Conservation (phyloP, 345 rosid species). For the Arabis hirsuta region DNA sequence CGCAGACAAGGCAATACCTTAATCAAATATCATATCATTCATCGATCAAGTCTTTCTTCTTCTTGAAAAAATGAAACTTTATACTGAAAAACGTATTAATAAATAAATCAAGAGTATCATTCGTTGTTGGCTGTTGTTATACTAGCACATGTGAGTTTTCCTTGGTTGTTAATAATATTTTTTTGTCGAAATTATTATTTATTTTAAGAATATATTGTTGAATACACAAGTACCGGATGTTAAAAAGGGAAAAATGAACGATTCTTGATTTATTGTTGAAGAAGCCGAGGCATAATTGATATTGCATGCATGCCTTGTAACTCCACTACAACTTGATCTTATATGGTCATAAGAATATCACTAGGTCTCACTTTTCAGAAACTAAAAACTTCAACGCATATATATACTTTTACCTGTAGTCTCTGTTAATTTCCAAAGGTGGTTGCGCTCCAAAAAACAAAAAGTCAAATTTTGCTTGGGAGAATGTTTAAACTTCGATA, state of each 20-base stretch:
- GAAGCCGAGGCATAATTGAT: conserved; percentile 11
- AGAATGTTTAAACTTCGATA: too few species aligned
- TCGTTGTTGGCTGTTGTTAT: conserved; percentile 6
- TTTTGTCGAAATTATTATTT: background rate
- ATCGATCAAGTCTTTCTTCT: background rate
- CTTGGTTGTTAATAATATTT: background rate
- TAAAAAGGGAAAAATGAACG: too few species aligned
- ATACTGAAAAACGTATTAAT: background rate
- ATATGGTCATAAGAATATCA: too few species aligned
- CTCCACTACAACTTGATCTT: background rate
- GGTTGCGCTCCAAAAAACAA: too few species aligned
- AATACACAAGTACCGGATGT: too few species aligned
- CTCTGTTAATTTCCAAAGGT: too few species aligned
- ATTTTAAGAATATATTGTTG: too few species aligned
- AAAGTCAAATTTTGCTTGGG: too few species aligned
- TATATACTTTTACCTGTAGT: too few species aligned
- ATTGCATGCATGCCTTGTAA: conserved; percentile 29
- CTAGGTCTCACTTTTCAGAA: background rate
- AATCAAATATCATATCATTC: background rate
- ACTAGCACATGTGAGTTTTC: background rate
- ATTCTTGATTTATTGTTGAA: conserved; percentile 1
- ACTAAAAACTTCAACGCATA: background rate
- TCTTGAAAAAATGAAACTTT: background rate
- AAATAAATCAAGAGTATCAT: background rate
- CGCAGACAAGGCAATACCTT: conserved; percentile 49